Base-by-base conservation (phyloP, 192 early-diverging fungal species). In the Mortierella hygrophila region DNA sequence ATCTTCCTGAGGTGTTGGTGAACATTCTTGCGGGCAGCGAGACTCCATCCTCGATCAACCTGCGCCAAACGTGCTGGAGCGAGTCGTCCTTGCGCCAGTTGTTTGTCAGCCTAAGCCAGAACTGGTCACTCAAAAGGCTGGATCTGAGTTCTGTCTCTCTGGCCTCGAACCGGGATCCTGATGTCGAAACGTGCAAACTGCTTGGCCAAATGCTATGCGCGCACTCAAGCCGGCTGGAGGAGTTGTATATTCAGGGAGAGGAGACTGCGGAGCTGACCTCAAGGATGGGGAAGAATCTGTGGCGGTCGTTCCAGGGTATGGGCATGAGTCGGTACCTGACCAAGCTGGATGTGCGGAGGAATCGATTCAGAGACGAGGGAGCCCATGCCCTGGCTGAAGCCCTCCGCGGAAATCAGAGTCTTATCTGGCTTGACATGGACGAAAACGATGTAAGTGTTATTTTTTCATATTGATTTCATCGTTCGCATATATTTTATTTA, bases 51-150 rank as follows among this genome's bases (percentile, higher is more conserved):
- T 90, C 89, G 10, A 21, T 92, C 21, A 80, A 80, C 8, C 52
- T 92, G 44, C 77, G 84, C n/a, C 78, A 83, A 32, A 85, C 86
- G 8, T 89, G 90, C 42, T 92, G 91, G 91, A 90, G 90, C 37
- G 91, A 92, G 44, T 68, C 74, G 23, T 70, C 89, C 16, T 41
- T 92, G 7, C 88, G 89, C n/a, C 89, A 92, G 63, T 74, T 92
- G 42, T 83, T 92, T 72, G 87, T 88, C 42, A 79, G 76, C n/a
- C 37, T 92, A 37, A 80, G 88, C 23, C 84, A 89, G 55, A 92
- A 92, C 57, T 81, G 73, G 32, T 78, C 76, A 0, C 15, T 92
- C 1, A 80, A 78, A 37, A 81, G 83, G 9, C 70, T 92, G 23
- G 89, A 92, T 69, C 65, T 92, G 6, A 84, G 88, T 15, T 76